Percentiles rank a stretch among this genome's conserved stretches.
These are phyloP conservation scores for Chaetomium olivaceum DNA, from an alignment of 2,329 filamentous ascomycete genomes.

Conservation along the genomic window DNA sequence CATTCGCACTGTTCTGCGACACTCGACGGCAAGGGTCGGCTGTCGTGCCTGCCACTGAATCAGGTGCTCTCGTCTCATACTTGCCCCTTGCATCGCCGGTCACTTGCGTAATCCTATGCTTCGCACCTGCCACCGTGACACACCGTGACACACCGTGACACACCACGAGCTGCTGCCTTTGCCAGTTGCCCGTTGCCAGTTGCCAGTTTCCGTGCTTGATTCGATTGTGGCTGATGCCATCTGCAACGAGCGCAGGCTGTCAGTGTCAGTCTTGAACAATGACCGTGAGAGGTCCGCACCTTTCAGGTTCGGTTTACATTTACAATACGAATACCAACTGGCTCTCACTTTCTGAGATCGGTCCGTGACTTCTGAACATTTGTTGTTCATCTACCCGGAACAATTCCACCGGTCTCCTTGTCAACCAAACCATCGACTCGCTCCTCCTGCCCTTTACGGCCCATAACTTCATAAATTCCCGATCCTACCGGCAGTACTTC, in stretches of 20 bases:
- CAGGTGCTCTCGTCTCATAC: constrained; percentile 4
- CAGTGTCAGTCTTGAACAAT: background rate
- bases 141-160: background rate
- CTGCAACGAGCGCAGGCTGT: too few relatives aligned
- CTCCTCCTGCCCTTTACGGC: background rate
- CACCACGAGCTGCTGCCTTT: background rate
- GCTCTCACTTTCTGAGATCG: background rate
- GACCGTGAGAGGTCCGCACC: too few relatives aligned
- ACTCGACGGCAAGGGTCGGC: background rate
- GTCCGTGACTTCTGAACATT: background rate
- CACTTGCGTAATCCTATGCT: background rate
- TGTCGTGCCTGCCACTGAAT: constrained; percentile 7
- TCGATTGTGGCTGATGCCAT: background rate
- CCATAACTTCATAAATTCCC: background rate
- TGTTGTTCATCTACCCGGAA: background rate
- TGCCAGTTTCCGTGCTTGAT: background rate
- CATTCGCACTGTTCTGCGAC: background rate
- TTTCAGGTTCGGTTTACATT: background rate
- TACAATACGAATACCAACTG: background rate
- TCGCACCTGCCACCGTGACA: background rate
- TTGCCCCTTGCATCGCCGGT: constrained; percentile 3
- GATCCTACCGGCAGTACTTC: background rate
- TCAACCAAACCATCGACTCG: background rate
- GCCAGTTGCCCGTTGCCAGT: background rate
- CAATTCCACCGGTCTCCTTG: background rate